Percentiles rank a stretch among this genome's conserved stretches.
Evolutionary conservation across 2,329 filamentous ascomycete species (phyloP).

Genomic region (Decorospora gaudefroyi): DNA sequence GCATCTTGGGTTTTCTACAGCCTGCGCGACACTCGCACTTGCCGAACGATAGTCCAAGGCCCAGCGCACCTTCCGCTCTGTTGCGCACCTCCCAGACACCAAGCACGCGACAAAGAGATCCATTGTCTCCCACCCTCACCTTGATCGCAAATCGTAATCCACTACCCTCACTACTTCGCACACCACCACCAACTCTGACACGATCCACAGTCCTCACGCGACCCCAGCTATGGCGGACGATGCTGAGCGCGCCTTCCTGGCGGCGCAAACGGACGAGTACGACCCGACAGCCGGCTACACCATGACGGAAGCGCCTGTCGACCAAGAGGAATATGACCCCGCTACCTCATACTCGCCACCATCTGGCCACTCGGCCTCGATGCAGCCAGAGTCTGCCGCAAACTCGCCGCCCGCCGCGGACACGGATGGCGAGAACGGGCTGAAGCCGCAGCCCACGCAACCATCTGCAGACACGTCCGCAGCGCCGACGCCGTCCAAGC

Average conservation of each 20-base stretch:
- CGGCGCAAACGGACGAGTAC: conserved; percentile 52
- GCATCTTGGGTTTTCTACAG: conserved; percentile 10
- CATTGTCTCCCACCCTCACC: conserved; percentile 22
- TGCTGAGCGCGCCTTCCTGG: conserved; percentile 59
- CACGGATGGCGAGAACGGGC: conserved; percentile 26
- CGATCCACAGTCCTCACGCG: conserved; percentile 7
- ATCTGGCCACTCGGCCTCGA: conserved; percentile 36
- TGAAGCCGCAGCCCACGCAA: conserved; percentile 30
- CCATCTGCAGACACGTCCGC: conserved; percentile 35
- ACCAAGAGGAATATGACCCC: conserved; percentile 51
- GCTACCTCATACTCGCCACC: conserved; percentile 31
- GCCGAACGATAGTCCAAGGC: conserved; percentile 1
- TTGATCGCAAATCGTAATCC: conserved; percentile 16
- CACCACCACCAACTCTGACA: conserved; percentile 18
- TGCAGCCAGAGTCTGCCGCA: conserved; percentile 34
- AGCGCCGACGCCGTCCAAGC: conserved; percentile 44
- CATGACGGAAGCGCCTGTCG: conserved; percentile 52
- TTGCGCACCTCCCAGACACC: conserved; percentile 17
- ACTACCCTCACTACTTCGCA: conserved; percentile 11
- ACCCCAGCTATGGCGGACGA: conserved; percentile 55
- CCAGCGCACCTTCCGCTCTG: conserved; percentile 8
- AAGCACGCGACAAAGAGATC: conserved; percentile 33
- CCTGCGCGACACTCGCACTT: conserved; percentile 1
- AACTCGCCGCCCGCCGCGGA: conserved; percentile 33
- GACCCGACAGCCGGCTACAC: conserved; percentile 48